These are phyloP conservation scores for Coniochaeta sp. DNA, from an alignment of 2,329 filamentous ascomycete species.

Conservation along the genomic window DNA sequence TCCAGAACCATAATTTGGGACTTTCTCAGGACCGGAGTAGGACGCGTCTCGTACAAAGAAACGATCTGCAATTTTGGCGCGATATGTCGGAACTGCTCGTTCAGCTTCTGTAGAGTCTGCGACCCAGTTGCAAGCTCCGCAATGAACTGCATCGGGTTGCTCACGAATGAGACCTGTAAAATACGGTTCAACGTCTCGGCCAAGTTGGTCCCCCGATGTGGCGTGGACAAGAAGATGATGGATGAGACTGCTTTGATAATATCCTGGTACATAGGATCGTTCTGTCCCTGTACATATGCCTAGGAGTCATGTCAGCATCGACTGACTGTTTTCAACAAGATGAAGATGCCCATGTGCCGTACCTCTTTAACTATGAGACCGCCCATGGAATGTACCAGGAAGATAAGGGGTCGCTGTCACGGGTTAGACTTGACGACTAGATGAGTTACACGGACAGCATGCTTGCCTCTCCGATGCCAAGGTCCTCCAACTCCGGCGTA, in stretches of 20 bases:
- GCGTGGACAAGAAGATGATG: conserved; percentile 24
- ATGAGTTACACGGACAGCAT: background rate
- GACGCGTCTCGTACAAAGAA: conserved; percentile 19
- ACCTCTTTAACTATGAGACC: conserved; percentile 22
- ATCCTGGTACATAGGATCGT: conserved; percentile 15
- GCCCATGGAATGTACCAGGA: conserved; percentile 22
- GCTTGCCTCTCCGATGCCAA: conserved; percentile 16
- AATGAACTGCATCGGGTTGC: conserved; percentile 18
- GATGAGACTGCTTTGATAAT: conserved; percentile 17
- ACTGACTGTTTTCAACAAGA: no score
- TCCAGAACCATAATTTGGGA: conserved; percentile 6
- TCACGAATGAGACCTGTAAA: conserved; percentile 10
- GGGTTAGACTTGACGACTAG: background rate
- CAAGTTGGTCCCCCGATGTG: conserved; percentile 21
- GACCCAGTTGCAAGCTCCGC: conserved; percentile 18
- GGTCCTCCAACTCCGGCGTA: conserved; percentile 7
- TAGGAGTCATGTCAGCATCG: background rate
- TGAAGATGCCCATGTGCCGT: background rate
- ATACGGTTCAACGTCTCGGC: conserved; percentile 22
- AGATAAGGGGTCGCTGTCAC: conserved; percentile 15
- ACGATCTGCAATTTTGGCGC: conserved; percentile 15
- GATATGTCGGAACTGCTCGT: conserved; percentile 21
- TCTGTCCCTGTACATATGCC: conserved; percentile 16
- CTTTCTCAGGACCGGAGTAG: conserved; percentile 5
- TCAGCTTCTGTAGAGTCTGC: conserved; percentile 13